Evolutionary conservation across 73 alveolate genomes (phyloP), one percentile per base, ranked within the genome.

Genomic region (Paramecium bursaria): DNA sequence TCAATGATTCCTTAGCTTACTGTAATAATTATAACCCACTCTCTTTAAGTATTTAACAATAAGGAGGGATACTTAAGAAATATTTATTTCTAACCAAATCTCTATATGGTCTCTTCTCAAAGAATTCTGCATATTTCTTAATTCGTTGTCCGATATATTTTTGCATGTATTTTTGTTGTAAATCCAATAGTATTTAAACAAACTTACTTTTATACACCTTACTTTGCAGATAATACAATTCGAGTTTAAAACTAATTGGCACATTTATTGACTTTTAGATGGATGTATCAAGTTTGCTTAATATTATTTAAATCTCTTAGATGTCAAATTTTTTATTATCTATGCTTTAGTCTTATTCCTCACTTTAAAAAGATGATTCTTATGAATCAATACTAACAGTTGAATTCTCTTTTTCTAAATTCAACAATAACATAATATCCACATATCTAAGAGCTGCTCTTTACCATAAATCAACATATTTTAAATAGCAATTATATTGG

Each of bases 391-490:
- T 55, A 2, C 51, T 30, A 1, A 55, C 9, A 29, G 31, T 51
- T 29, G 73, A 75, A 31, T 30, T 75, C 74, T 25, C 79, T n/a
- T 27, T 60, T 15, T 29, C 73, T n/a, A 26, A 60, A 15, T 42
- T 75, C 11, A 50, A 75, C 22, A 47, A 48, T 26, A 50, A 48
- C 73, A 31, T 75, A 5, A 35, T 60, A 50, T 75, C 74, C 13
- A 75, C 77, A 31, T 75, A 75, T 51, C 87, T 48, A 21, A 75
- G 50, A 21, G 77, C 47, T 48, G 87, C 77, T 75, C 87, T 75
- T 48, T 50, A 33, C 77, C 74, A 75, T n/a, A 75, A 35, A 14
- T 55, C 87, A 9, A 75, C 51, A 23, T 75, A 50, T 39, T 75
- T 75, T 27, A 50, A 21, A 50, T 75, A 75, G 35, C 87, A 50